Evolutionary conservation across 202 grass and related monocot genomes (phyloP), one percentile per base, ranked within the genome.

Genomic region (Tripidium arundinaceum): DNA sequence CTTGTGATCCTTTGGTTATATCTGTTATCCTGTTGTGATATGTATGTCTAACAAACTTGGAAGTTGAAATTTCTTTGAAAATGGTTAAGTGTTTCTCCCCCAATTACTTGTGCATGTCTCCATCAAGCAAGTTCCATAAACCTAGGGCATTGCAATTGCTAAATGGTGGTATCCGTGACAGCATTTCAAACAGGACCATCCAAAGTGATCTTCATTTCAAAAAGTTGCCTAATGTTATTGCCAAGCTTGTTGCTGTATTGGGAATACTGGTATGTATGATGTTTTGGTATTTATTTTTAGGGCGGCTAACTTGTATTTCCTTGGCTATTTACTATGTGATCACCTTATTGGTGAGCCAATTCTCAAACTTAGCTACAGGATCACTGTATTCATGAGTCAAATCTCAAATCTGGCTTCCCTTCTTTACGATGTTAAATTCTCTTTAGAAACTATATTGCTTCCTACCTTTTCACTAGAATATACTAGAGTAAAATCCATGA

Each of bases 241-340:
- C 29, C 21, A 97, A 92, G 84, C 78, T 97, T 81, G 90, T 88
- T 74, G 90, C 88, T 65, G 82, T 93, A 25, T 84, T 83, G 31
- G 94, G 94, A 77, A 89, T 97, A 78, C 72, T 97, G 88, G 94
- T 97, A 89, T 60, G 33, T 52, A 65, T 41, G 42, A 4, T 50
- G 18, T 7, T 65, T 86, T 65, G 37, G 16, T 45, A 54, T 67
- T 90, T 24, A 24, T 60, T 79, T 83, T 60, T 36, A 26, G 3
- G 7, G 47, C 62, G 8, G 29, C 8, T 75, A 38, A 26, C 8
- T 38, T 57, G 27, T 6, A 33, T 59, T 27, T 49, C 15, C n/a
- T 0, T 8, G 18, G 36, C 76, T 45, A 57, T 65, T 34, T 66
- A 49, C 60, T 34, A 6, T 10, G 33, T 13, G 25, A 49, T 72